Evolutionary conservation across 371 early-diverging fungal species (phyloP).

Genomic region (Basidiobolus meristosporus): DNA sequence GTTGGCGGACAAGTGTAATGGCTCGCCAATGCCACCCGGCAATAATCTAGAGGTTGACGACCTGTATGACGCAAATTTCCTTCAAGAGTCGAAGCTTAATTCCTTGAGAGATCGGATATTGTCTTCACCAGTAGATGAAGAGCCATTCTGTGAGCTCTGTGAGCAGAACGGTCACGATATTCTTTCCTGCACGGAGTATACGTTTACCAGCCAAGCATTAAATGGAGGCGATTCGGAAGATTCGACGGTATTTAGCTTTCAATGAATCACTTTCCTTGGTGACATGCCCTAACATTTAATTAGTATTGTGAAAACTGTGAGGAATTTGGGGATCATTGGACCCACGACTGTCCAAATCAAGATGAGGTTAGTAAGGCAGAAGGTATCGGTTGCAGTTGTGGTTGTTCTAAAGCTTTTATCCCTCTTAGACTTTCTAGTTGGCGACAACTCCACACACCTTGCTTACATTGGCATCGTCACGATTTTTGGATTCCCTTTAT

Average conservation of each 20-base stretch:
- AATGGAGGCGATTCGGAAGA: not conserved
- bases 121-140: constrained; percentile 3
- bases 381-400: too few relatives aligned
- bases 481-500: too few relatives aligned
- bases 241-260: not conserved
- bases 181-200: constrained; percentile 29
- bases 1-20: not conserved
- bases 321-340: constrained; percentile 32
- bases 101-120: not conserved
- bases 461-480: too few relatives aligned
- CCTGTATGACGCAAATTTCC: not conserved
- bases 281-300: not conserved
- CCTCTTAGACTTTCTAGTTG: too few relatives aligned
- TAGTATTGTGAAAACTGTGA: constrained; percentile 60
- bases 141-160: constrained; percentile 40
- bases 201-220: constrained; percentile 4
- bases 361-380: constrained; percentile 12
- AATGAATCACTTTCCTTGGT: not conserved
- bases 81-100: constrained; percentile 2
- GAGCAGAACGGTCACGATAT: constrained; percentile 43
- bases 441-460: too few relatives aligned
- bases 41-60: constrained; percentile 5
- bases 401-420: too few relatives aligned
- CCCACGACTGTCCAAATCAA: constrained; percentile 46
- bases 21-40: constrained; percentile 2